Evolutionary conservation across 1,284 basidiomycete genomes (phyloP), one percentile per base, ranked within the genome.

Genomic region (Ustilago sp.): DNA sequence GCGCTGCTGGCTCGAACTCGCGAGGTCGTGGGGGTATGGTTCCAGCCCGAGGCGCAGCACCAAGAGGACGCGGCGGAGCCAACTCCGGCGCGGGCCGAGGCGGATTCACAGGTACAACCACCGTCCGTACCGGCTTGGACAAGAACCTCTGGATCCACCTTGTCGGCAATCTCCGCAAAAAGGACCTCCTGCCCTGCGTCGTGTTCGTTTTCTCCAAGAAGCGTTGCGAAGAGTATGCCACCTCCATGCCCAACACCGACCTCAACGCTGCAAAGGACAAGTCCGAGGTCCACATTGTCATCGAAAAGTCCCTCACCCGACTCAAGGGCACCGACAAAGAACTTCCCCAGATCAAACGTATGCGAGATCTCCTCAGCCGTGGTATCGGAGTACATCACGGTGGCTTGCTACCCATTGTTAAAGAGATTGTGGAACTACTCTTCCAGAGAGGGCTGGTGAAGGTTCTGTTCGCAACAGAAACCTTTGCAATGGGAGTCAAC

Each of bases 311-410:
- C 1, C 87, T 99, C 59, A 92, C 92, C 43, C 89, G 97, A 32
- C 88, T 99, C 67, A 97, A 96, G 53, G 84, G 92, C 7, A 91
- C 92, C 17, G 97, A 99, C 87, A 93, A 91, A 86, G 92, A 92
- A 74, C 88, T 99, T n/a, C 97, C 97, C 13, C 97, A 99, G 85
- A 98, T 99, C 72, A 88, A 90, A 61, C 89, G 93, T 35, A 99
- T 98, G 92, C 90, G 94, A 19, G 93, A 97, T 80, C 87, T 99
- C 51, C 90, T 99, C 7, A 91, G 91, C 62, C 90, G 96, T 59
- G 97, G 97, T 39, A 95, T 99, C 62, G 97, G 95, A 12, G 93
- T 99, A 0, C 97, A 99, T 87, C 97, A 99, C 82, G 96, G 97
- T 50, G 97, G 97, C 6, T 89, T 99, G 8, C 88, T 99, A 4